Evolutionary conservation across 2,329 filamentous ascomycete species (phyloP).

Genomic region (Alternaria brassicicola): DNA sequence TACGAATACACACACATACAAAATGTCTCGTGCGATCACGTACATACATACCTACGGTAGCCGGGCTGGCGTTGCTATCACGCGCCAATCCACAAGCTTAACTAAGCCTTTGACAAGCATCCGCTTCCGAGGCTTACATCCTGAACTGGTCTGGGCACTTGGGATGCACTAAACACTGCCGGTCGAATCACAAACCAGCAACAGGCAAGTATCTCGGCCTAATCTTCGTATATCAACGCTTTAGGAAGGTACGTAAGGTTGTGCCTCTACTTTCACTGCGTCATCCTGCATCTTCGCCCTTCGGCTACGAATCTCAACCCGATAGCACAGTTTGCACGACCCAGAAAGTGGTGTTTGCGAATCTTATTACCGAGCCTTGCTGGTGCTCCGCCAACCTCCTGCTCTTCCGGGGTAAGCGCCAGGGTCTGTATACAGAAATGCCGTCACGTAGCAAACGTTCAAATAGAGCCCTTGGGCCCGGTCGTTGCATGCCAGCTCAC

Average conservation of each 20-base stretch:
- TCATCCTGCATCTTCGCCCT: slow-evolving; percentile 13
- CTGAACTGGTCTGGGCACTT: not conserved
- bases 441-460: slow-evolving; percentile 18
- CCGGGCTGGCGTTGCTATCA: not conserved
- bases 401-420: slow-evolving; percentile 26
- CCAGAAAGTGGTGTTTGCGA: slow-evolving; percentile 2
- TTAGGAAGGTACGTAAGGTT: slow-evolving; percentile 23
- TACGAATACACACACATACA: not conserved
- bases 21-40: not conserved
- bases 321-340: slow-evolving; percentile 7
- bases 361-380: not conserved
- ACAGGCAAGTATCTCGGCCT: not conserved
- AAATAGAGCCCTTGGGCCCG: slow-evolving; percentile 22
- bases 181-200: slow-evolving; percentile 9
- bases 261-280: slow-evolving; percentile 5
- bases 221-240: slow-evolving; percentile 5
- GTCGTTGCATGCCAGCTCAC: not conserved
- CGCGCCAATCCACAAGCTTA: not conserved
- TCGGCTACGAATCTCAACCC: slow-evolving; percentile 1
- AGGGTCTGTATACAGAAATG: slow-evolving; percentile 12
- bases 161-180: slow-evolving; percentile 2
- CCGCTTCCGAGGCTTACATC: slow-evolving; percentile 19
- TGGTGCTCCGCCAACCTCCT: slow-evolving; percentile 15
- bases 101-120: slow-evolving; percentile 29
- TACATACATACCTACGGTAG: not conserved